These are phyloP conservation scores for Debaryomyces maramus DNA, from an alignment of 805 yeast genomes.

Conservation along the genomic window DNA sequence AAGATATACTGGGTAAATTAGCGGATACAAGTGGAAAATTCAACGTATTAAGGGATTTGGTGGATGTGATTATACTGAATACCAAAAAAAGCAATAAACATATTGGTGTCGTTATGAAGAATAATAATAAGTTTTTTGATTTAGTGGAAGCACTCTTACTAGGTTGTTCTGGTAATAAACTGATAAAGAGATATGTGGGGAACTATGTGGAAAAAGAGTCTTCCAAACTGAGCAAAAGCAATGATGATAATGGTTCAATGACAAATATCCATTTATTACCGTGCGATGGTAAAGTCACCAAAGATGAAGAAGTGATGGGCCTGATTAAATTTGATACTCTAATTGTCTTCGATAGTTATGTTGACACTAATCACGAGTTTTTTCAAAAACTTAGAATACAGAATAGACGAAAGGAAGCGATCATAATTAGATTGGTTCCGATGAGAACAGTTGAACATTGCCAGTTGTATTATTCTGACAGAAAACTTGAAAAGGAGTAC, in stretches of 20 bases:
- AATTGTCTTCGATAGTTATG: conserved; percentile 63
- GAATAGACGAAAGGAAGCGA: conserved; percentile 39
- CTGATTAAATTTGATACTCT: conserved; percentile 53
- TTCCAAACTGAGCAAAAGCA: conserved; percentile 13
- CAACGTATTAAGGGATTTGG: conserved; percentile 61
- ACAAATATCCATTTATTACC: conserved; percentile 47
- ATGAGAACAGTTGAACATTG: conserved; percentile 85
- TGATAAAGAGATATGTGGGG: conserved; percentile 62
- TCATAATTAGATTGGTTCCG: conserved; percentile 70
- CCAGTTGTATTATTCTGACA: conserved; percentile 44
- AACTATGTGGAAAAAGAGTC: conserved; percentile 52
- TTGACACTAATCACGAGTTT: conserved; percentile 42
- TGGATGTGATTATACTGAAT: conserved; percentile 50
- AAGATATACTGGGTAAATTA: conserved; percentile 68
- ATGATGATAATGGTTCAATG: conserved; percentile 2
- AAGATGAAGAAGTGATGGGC: conserved; percentile 24
- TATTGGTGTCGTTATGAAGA: conserved; percentile 68
- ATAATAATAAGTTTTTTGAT: conserved; percentile 66
- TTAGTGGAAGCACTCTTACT: conserved; percentile 67
- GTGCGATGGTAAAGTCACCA: conserved; percentile 23
- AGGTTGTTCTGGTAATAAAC: conserved; percentile 50
- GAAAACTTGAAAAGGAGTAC: conserved; percentile 31
- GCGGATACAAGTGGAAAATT: conserved; percentile 86
- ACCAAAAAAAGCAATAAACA: conserved; percentile 38
- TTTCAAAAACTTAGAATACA: conserved; percentile 28